Base-by-base conservation (phyloP, 805 yeast species). In the Spathaspora boniae region DNA sequence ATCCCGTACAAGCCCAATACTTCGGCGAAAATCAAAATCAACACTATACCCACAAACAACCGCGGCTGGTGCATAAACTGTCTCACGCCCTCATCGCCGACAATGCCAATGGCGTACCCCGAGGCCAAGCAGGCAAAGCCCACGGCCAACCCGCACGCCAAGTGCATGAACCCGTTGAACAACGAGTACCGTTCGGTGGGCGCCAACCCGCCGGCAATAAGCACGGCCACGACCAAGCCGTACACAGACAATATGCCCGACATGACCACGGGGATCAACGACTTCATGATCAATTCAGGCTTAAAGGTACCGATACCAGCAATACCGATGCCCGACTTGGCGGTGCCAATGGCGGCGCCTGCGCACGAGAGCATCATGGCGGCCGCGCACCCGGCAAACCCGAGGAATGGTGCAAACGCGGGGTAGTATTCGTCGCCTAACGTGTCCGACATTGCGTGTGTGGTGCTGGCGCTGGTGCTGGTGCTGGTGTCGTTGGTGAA, bases 311-410 rank as follows among this genome's bases (percentile, higher is more conserved):
- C 97, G 47, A 93, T 88, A 72, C 98, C 99, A 21, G 97, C 70
- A 51, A 93, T 93, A 74, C 99, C 99, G 45, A 93, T 82, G 40
- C 99, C 99, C 29, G 96, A 85, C 64, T 93, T 93, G 43, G 98
- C 98, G 3, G 98, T 91, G 40, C 98, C 99, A 48, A 88, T 82
- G 42, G 98, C 98, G 4, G 99, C 98, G 44, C 99, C 99, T n/a
- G 91, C 82, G 55, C 96, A 86, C 39, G 94, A 82, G 40, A 91
- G 69, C 16, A 86, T 76, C 86, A 87, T 86, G 33, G 96, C 95
- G 31, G 87, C 82, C 5, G 93, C 87, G 65, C 98, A 89, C 31
- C 97, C 98, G 26, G 97, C 96, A 63, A 91, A 88, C 27, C 98
- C 98, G 57, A 93, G 80, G 61, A 93, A 93, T 42, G 98, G 98